Conservation (phyloP, 495 filamentous ascomycete species). For the Zalerion maritima region DNA sequence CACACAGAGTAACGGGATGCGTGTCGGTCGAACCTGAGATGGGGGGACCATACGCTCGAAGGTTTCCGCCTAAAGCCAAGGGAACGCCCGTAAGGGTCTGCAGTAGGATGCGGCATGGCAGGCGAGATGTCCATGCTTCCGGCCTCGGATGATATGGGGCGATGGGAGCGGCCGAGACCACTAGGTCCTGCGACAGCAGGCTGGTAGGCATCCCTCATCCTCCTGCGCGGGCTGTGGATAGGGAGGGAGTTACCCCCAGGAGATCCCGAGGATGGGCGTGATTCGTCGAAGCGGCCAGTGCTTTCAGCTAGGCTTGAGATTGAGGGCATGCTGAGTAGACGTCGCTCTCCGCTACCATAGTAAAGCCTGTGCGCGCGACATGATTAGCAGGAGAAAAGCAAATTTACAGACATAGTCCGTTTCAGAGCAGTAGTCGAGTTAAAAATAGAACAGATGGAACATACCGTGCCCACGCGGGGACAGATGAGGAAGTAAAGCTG, state of each 20-base stretch:
- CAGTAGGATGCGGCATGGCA: slow-evolving; percentile 9
- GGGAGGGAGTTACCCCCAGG: too few relatives aligned
- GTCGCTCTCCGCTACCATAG: slow-evolving; percentile 39
- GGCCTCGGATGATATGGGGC: too few relatives aligned
- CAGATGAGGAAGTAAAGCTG: slow-evolving; percentile 38
- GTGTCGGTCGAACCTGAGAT: slow-evolving; percentile 50
- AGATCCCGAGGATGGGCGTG: too few relatives aligned
- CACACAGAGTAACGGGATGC: slow-evolving; percentile 42
- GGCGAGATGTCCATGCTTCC: slow-evolving; percentile 22
- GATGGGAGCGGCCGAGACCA: slow-evolving; percentile 13
- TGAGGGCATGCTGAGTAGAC: slow-evolving; percentile 26
- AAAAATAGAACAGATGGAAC: slow-evolving; percentile 4
- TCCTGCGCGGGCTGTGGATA: slow-evolving; percentile 37
- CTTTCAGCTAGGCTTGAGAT: slow-evolving; percentile 23
- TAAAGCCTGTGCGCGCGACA: too few relatives aligned
- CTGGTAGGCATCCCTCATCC: slow-evolving; percentile 24
- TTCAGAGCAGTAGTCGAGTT: too few relatives aligned
- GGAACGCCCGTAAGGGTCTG: slow-evolving; percentile 14
- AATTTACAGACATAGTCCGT: slow-evolving; percentile 4
- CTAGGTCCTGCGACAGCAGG: slow-evolving; percentile 7
- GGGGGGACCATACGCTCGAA: slow-evolving; percentile 57
- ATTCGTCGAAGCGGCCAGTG: slow-evolving; percentile 26
- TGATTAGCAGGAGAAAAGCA: too few relatives aligned
- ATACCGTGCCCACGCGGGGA: slow-evolving; percentile 51
- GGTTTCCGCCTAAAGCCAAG: slow-evolving; percentile 28